Conservation (phyloP, 1,284 basidiomycete species). For the Ustilago xerochloae region DNA sequence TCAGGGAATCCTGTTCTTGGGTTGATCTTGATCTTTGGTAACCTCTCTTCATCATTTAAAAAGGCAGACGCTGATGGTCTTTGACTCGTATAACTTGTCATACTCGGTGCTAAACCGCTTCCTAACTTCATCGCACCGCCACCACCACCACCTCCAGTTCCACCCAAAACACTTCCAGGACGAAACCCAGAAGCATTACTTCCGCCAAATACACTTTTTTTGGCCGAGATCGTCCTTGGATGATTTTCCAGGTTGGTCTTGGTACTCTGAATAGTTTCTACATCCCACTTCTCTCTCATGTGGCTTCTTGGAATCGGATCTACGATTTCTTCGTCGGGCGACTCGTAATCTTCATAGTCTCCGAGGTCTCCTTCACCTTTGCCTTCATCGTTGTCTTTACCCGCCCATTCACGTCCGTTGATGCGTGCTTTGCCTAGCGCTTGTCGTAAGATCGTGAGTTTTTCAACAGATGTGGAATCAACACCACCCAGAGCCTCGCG, state of each 20-base stretch:
- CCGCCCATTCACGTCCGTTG: conserved; percentile 44
- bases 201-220: conserved; percentile 51
- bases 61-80: conserved; percentile 36
- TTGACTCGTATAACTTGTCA: conserved; percentile 38
- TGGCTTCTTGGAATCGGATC: conserved; percentile 36
- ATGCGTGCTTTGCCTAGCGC: conserved; percentile 58
- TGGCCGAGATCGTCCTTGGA: conserved; percentile 58
- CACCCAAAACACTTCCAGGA: conserved; percentile 18
- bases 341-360: conserved; percentile 83
- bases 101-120: conserved; percentile 38
- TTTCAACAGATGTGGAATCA: conserved; percentile 72
- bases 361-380: conserved; percentile 72
- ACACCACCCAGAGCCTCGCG: conserved; percentile 71
- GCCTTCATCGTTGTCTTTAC: conserved; percentile 64
- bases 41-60: conserved; percentile 39
- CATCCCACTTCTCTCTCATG: conserved; percentile 66
- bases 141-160: conserved; percentile 7
- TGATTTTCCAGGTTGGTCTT: conserved; percentile 67
- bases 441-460: conserved; percentile 72
- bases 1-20: conserved; percentile 62
- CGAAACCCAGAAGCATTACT: conserved; percentile 38
- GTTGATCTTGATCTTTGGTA: conserved; percentile 60
- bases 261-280: conserved; percentile 64
- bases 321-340: conserved; percentile 71
- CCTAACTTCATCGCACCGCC: conserved; percentile 29